Percentiles rank a stretch among this genome's conserved stretches.
These are phyloP conservation scores for Neonectria sp. DNA, from an alignment of 2,329 filamentous ascomycete genomes.

Conservation along the genomic window DNA sequence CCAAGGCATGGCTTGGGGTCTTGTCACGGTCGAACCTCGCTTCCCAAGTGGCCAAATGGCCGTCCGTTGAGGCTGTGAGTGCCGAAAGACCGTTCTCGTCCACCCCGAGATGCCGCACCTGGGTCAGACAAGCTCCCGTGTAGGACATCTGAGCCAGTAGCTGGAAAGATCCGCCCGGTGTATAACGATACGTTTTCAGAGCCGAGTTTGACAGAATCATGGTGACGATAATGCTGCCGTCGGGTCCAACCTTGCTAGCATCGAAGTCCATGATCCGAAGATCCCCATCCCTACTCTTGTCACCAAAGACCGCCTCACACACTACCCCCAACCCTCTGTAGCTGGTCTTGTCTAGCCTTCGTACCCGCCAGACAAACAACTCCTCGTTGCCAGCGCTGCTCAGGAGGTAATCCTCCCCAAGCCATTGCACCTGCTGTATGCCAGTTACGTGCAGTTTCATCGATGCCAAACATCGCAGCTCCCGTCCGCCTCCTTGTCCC, in stretches of 20 bases:
- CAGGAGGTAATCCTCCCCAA: constrained; percentile 79
- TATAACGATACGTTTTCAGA: constrained; percentile 73
- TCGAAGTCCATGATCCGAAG: constrained; percentile 88
- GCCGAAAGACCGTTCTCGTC: constrained; percentile 55
- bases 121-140: constrained; percentile 83
- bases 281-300: constrained; percentile 71
- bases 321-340: constrained; percentile 68
- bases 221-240: constrained; percentile 69
- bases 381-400: constrained; percentile 92
- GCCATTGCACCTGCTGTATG: constrained; percentile 86
- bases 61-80: constrained; percentile 86
- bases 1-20: constrained; percentile 45
- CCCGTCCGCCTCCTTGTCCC: constrained; percentile 21
- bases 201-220: constrained; percentile 89
- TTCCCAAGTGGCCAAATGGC: constrained; percentile 68
- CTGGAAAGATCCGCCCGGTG: constrained; percentile 57
- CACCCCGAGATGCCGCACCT: constrained; percentile 64
- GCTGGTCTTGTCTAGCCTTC: constrained; percentile 62
- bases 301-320: constrained; percentile 68
- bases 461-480: constrained; percentile 70
- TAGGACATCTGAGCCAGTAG: constrained; percentile 71
- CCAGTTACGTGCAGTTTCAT: constrained; percentile 87
- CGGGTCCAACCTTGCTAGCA: constrained; percentile 53
- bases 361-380: constrained; percentile 86
- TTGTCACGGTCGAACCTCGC: constrained; percentile 31